A percentile compares a stretch with the other conserved stretches of the same genome.
Evolutionary conservation across 1,284 basidiomycete genomes (phyloP).

Genomic region (Cryptococcus depauperatus): DNA sequence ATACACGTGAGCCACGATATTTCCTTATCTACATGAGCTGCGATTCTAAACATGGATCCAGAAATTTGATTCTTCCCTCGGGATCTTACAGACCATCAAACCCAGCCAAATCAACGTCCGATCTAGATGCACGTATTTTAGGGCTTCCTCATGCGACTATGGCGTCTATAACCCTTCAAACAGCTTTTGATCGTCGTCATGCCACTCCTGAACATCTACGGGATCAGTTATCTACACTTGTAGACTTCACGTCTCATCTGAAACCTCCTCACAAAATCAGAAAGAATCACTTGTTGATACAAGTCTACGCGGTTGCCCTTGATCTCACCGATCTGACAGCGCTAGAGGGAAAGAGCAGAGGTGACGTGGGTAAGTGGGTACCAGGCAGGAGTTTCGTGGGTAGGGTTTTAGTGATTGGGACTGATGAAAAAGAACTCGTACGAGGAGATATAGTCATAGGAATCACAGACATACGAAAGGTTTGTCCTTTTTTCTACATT

Average conservation of each 20-base stretch:
- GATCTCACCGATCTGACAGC: slow-evolving; percentile 63
- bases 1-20: slow-evolving; percentile 27
- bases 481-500: slow-evolving; percentile 29
- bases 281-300: slow-evolving; percentile 61
- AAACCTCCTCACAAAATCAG: slow-evolving; percentile 62
- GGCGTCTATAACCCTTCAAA: slow-evolving; percentile 60
- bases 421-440: slow-evolving; percentile 62
- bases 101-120: slow-evolving; percentile 43
- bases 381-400: slow-evolving; percentile 79
- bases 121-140: slow-evolving; percentile 61
- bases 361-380: slow-evolving; percentile 46
- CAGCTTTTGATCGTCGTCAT: slow-evolving; percentile 17
- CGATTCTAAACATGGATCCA: slow-evolving; percentile 46
- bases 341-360: slow-evolving; percentile 48
- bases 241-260: slow-evolving; percentile 60
- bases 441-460: slow-evolving; percentile 78
- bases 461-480: slow-evolving; percentile 65
- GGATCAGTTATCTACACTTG: slow-evolving; percentile 39
- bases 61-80: slow-evolving; percentile 62
- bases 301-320: slow-evolving; percentile 74
- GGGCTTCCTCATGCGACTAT: slow-evolving; percentile 75
- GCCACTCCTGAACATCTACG: slow-evolving; percentile 48
- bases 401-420: slow-evolving; percentile 65
- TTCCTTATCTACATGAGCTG: not conserved
- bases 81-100: slow-evolving; percentile 48